Base-by-base conservation (phyloP, 2,329 filamentous ascomycete species). In the Arthrobotrys sphaeroides region DNA sequence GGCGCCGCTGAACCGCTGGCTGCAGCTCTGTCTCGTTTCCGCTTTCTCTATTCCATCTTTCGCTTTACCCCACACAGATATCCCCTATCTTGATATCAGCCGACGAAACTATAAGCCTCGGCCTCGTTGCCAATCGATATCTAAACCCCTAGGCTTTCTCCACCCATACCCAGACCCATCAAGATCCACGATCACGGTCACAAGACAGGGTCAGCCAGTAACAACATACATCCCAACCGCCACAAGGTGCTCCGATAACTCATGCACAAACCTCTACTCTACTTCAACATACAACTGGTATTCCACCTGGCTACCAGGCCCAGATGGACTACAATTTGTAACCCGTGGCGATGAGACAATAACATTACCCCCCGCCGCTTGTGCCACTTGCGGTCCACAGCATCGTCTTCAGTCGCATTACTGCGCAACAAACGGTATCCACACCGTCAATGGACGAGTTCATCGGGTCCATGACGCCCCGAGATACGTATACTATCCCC, bases 171-270 rank as follows among this genome's bases (percentile, higher is more conserved):
- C 51, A 24, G 18, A 24, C 10, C 6, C 51, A 16, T n/a, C 51
- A 55, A 55, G 38, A 55, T 55, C 51, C 31, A 55, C 31, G 13
- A 55, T 38, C 4, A 55, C 51, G 22, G 22, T 55, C 28, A 55
- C 51, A 38, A 55, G 38, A 24, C 51, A 55, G 24, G 51, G 51
- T 10, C 51, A 55, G 12, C 16, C 16, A 7, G 31, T 55, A 38
- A 38, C 31, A 7, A 55, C 31, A 2, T 55, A 55, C 31, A 55
- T 31, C 3, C 31, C 51, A 38, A 38, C 51, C 2, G 51, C 51
- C 31, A 55, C 51, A 38, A 24, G 3, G n/a, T 55, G 51, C n/a
- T 12, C 31, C 3, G 28, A 33, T 0, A 20, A 13, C 18, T 5
- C 16, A 5, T 55, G 51, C 31, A 38, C 18, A 55, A 18, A 55